phyloP scores from a whole-genome alignment of 345 rosid species.

The Pistacia atlantica region DNA sequence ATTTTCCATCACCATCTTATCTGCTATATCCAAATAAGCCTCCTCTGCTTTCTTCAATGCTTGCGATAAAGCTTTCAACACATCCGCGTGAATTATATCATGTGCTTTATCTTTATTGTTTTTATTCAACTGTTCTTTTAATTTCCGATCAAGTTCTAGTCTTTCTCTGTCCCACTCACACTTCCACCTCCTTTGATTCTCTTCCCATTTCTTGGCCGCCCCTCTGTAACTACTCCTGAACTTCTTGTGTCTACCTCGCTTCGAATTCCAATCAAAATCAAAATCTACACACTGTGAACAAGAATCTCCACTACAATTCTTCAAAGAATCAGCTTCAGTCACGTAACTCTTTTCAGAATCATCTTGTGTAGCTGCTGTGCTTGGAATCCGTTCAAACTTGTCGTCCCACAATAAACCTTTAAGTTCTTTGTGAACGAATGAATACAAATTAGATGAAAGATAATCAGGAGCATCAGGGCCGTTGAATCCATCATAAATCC shows the following conservation, averaged over 20 bases:
- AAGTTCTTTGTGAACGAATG: constrained; percentile 75
- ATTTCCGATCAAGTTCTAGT: constrained; percentile 61
- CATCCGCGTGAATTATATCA: constrained; percentile 64
- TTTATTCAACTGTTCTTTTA: constrained; percentile 56
- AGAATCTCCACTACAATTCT: constrained; percentile 18
- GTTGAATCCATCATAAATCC: constrained; percentile 96
- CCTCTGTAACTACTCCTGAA: constrained; percentile 36
- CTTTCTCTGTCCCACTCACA: constrained; percentile 75
- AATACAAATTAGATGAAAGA: constrained; percentile 70
- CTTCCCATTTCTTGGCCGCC: constrained; percentile 59
- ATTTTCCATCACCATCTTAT: constrained; percentile 81
- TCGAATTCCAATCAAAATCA: constrained; percentile 28
- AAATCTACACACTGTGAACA: constrained; percentile 39
- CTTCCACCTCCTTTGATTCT: constrained; percentile 77
- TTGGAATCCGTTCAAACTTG: constrained; percentile 35
- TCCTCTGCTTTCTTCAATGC: constrained; percentile 92
- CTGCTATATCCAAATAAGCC: constrained; percentile 73
- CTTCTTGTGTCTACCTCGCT: constrained; percentile 38
- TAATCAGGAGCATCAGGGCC: constrained; percentile 98
- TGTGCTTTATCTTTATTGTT: constrained; percentile 28
- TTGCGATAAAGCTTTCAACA: constrained; percentile 75
- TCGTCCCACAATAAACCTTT: constrained; percentile 93
- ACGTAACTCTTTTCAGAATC: constrained; percentile 19
- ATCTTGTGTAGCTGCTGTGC: constrained; percentile 24
- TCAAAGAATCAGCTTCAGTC: neutral